Conservation (phyloP, 2,329 filamentous ascomycete genomes). For the Clonostachys rhizophaga region DNA sequence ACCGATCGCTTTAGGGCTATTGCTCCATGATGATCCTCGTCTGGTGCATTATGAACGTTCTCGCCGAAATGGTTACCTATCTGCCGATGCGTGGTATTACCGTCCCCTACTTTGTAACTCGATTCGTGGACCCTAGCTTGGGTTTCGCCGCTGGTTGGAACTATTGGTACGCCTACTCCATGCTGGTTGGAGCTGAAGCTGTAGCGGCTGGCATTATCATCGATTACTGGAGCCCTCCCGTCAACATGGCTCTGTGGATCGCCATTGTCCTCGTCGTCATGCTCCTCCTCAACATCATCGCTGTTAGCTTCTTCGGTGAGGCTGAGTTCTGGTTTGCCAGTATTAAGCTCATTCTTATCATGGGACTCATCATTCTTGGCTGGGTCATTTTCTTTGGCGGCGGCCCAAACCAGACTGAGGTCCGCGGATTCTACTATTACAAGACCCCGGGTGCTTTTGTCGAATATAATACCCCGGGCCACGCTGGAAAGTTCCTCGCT, state of each 20-base stretch:
- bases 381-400: constrained; percentile 53
- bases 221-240: constrained; percentile 51
- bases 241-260: constrained; percentile 55
- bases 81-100: constrained; percentile 52
- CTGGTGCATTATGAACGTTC: constrained; percentile 48
- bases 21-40: constrained; percentile 48
- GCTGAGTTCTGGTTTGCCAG: constrained; percentile 58
- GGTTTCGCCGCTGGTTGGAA: constrained; percentile 57
- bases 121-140: constrained; percentile 49
- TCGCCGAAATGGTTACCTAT: constrained; percentile 51
- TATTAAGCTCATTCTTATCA: constrained; percentile 55
- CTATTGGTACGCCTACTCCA: constrained; percentile 59
- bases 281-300: constrained; percentile 50
- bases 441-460: constrained; percentile 36
- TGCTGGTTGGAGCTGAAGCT: constrained; percentile 52
- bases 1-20: constrained; percentile 30
- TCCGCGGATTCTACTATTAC: constrained; percentile 38
- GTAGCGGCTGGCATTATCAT: constrained; percentile 54
- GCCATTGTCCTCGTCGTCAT: constrained; percentile 50
- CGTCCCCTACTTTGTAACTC: constrained; percentile 49
- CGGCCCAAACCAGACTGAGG: constrained; percentile 39
- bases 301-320: constrained; percentile 54
- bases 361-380: constrained; percentile 51
- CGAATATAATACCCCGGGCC: constrained; percentile 37
- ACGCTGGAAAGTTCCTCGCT: constrained; percentile 49